Conservation (phyloP, 129 eudicot species). For the Sambucus nigra region DNA sequence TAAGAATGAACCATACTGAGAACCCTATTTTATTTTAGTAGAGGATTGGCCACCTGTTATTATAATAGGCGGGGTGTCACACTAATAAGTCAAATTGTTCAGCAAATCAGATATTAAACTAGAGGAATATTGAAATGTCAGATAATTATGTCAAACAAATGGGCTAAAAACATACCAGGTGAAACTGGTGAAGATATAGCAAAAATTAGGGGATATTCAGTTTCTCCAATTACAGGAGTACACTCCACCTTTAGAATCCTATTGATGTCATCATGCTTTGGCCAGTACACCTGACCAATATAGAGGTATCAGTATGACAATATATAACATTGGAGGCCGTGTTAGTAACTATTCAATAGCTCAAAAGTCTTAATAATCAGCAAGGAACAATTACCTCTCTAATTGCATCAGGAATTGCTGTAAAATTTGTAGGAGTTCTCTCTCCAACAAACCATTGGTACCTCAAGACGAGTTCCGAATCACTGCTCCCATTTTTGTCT, state of each 20-base stretch:
- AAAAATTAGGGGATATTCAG: constrained; percentile 56
- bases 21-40: too few relatives aligned
- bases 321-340: background rate
- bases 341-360: background rate
- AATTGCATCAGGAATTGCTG: constrained; percentile 57
- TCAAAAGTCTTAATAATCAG: background rate
- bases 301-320: constrained; percentile 12
- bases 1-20: too few relatives aligned
- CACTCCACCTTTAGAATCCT: constrained; percentile 87
- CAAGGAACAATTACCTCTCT: constrained; percentile 43
- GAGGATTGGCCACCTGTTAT: too few relatives aligned
- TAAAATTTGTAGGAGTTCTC: constrained; percentile 55
- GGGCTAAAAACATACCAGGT: constrained; percentile 39
- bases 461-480: constrained; percentile 48
- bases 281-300: constrained; percentile 61
- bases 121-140: too few relatives aligned
- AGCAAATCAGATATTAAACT: background rate
- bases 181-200: constrained; percentile 84
- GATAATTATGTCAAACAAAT: background rate
- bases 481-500: constrained; percentile 32
- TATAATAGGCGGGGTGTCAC: too few relatives aligned
- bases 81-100: background rate
- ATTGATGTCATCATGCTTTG: constrained; percentile 57
- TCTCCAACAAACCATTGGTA: constrained; percentile 91
- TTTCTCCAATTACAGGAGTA: constrained; percentile 68